A percentile compares a stretch with the other conserved stretches of the same genome.
Evolutionary conservation across 371 early-diverging fungal genomes (phyloP).

Genomic region (Rhizopus sp.): DNA sequence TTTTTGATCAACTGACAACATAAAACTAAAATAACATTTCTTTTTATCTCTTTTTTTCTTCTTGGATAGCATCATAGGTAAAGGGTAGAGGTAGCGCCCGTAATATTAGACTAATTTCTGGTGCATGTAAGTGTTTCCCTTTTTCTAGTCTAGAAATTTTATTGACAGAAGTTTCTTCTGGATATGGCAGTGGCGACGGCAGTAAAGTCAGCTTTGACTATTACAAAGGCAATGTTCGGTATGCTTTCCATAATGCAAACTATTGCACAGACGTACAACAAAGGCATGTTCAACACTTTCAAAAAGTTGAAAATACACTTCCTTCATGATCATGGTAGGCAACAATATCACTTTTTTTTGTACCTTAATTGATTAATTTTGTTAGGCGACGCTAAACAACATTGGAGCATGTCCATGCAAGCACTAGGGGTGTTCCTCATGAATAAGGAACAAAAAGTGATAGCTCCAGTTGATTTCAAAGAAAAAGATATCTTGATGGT

Average conservation of each 20-base stretch:
- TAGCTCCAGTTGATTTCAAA: constrained; percentile 16
- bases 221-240: constrained; percentile 22
- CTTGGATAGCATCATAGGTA: too few species aligned
- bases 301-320: constrained; percentile 12
- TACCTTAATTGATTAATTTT: constrained; percentile 13
- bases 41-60: too few species aligned
- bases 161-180: constrained; percentile 20
- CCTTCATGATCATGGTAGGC: constrained; percentile 16
- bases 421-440: constrained; percentile 16
- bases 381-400: constrained; percentile 3
- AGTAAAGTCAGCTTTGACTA: constrained; percentile 20
- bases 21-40: too few species aligned
- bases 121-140: too few species aligned
- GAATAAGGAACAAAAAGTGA: constrained; percentile 16
- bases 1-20: too few species aligned
- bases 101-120: too few species aligned
- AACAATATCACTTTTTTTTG: constrained; percentile 8
- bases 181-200: constrained; percentile 9
- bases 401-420: constrained; percentile 11
- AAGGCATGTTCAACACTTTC: constrained; percentile 15
- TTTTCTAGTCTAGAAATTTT: constrained; percentile 16
- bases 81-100: too few species aligned
- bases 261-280: constrained; percentile 12
- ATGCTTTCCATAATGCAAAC: constrained; percentile 16
- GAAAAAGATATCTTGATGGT: constrained; percentile 13